Percentiles rank a stretch among this genome's conserved stretches.
Conservation (phyloP, 768 basidiomycete genomes). For the Pisolithus tinctorius region DNA sequence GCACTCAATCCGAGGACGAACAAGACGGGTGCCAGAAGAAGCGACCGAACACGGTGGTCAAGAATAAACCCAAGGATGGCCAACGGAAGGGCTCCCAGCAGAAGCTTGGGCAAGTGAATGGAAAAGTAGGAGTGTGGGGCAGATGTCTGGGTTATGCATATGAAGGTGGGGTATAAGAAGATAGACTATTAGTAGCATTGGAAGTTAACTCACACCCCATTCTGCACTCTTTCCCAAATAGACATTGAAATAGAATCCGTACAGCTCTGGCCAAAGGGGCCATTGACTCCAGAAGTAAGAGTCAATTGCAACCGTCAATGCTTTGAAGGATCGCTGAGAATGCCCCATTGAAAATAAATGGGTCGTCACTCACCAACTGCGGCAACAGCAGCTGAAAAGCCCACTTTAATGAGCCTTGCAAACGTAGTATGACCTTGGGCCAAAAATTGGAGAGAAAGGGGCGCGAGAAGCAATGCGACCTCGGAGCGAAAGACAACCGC, state of each 20-base stretch:
- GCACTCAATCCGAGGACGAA: constrained; percentile 64
- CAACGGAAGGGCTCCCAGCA: constrained; percentile 59
- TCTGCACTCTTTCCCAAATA: constrained; percentile 77
- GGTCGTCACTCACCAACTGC: constrained; percentile 43
- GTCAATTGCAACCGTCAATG: constrained; percentile 59
- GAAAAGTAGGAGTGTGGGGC: constrained; percentile 64
- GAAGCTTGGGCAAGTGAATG: constrained; percentile 67
- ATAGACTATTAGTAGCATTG: neutral
- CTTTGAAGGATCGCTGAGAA: constrained; percentile 29
- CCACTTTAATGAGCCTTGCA: constrained; percentile 39
- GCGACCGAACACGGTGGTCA: constrained; percentile 43
- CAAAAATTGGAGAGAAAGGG: constrained; percentile 52
- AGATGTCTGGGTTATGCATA: constrained; percentile 44
- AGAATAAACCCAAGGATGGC: constrained; percentile 43
- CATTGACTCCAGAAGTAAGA: constrained; percentile 77
- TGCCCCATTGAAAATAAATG: neutral
- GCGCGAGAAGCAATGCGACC: constrained; percentile 57
- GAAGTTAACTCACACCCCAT: constrained; percentile 73
- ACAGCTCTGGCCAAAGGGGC: constrained; percentile 83
- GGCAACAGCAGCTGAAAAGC: constrained; percentile 38
- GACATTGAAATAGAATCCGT: constrained; percentile 79
- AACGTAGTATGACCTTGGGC: constrained; percentile 37
- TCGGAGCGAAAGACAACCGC: constrained; percentile 78
- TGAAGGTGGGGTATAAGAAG: neutral
- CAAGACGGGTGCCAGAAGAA: constrained; percentile 44